These are phyloP conservation scores for Acacia pycnantha DNA, from an alignment of 331 rosid species.

Conservation along the genomic window DNA sequence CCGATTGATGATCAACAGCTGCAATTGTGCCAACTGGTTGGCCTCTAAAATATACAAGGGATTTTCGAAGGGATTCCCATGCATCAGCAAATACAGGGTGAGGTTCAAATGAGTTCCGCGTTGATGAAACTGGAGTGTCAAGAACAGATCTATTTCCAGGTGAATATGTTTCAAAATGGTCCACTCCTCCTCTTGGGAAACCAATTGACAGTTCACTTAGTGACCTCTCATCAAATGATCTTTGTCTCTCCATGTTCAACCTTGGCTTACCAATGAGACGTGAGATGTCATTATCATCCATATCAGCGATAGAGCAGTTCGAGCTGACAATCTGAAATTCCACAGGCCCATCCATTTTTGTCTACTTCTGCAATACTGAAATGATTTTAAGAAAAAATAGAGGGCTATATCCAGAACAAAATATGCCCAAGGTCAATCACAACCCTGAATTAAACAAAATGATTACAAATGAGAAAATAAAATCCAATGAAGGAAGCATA, in stretches of 20 bases:
- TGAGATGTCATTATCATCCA: constrained; percentile 81
- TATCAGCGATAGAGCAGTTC: constrained; percentile 75
- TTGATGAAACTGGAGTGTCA: constrained; percentile 77
- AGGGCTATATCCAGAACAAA: constrained; percentile 23
- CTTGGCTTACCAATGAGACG: constrained; percentile 74
- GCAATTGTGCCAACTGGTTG: constrained; percentile 96
- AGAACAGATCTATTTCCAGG: constrained; percentile 89
- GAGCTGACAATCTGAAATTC: constrained; percentile 74
- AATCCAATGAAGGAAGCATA: neutral
- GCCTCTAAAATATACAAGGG: constrained; percentile 73
- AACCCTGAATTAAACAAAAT: neutral
- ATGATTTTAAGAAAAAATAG: constrained; percentile 9
- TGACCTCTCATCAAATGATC: constrained; percentile 95
- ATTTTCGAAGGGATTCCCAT: constrained; percentile 86
- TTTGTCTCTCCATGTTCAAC: constrained; percentile 87
- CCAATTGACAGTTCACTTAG: constrained; percentile 78
- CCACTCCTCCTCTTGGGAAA: constrained; percentile 63
- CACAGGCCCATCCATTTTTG: constrained; percentile 58
- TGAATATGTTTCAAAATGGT: constrained; percentile 66
- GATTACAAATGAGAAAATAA: neutral
- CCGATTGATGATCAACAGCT: constrained; percentile 86
- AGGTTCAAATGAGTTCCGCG: constrained; percentile 87
- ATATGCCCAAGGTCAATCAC: constrained; percentile 11
- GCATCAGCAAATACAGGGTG: constrained; percentile 97
- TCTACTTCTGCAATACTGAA: constrained; percentile 25